Base-by-base conservation (phyloP, 1,284 basidiomycete species). In the Ustilago nuda region DNA sequence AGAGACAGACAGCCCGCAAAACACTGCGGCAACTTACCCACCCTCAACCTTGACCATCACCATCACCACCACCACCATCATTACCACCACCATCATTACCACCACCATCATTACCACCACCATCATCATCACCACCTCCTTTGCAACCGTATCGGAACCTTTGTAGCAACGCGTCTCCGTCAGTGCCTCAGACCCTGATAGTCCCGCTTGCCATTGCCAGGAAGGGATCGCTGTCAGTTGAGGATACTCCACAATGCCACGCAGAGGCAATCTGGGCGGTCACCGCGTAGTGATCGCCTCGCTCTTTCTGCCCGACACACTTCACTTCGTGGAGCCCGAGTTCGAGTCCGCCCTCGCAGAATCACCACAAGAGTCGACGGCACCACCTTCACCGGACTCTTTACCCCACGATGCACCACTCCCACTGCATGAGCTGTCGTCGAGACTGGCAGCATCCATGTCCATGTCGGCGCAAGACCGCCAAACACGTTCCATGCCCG, bases 211-310 rank as follows among this genome's bases (percentile, higher is more conserved):
- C 35, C 33, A n/a, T 54, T 12, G 4, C 52, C 36, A 35, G 33
- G 17, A 54, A 4, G 11, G 35, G 9, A 19, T 15, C 33, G 33
- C 15, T 39, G 19, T 17, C 39, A 48, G 46, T 33, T 19, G n/a
- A 23, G 4, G 8, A n/a, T 5, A 56, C 19, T 8, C 37, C 51
- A 63, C 36, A n/a, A 76, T 77, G 75, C 75, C 75, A 32, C 66
- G 71, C n/a, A 65, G 75, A 60, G 71, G 75, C 35, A 69, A 74
- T 27, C 62, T 77, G 33, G 75, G 75, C 51, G 75, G 80, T 43
- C 78, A 80, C 65, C 82, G 83, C 48, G 78, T 84, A 53, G 78
- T 84, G 51, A 82, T 84, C 62, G 83, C 79, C 27, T 79, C 82
- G 55, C 82, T 83, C 64, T 80, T 76, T 48, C 62, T 84, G 11